phyloP scores from a whole-genome alignment of 1,284 basidiomycete species.

The Hortiboletus rubellus region DNA sequence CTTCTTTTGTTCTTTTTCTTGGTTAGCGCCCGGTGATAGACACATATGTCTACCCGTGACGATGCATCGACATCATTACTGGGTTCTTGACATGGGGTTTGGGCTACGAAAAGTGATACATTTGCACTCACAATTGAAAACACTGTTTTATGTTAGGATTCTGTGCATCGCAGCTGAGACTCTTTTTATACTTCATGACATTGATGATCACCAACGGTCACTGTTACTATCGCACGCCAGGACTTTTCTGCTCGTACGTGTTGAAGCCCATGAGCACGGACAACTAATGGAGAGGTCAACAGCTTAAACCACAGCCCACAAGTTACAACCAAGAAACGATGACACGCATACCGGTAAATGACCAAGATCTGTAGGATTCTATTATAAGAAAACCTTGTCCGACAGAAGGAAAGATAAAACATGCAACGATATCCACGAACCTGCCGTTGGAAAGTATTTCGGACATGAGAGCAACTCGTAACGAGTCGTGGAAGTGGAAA shows the following conservation, averaged over 20 bases:
- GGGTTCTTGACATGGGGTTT: not conserved
- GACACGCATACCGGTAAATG: conserved; percentile 12
- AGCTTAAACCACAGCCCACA: too few species aligned
- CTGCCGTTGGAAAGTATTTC: too few species aligned
- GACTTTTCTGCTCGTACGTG: conserved; percentile 48
- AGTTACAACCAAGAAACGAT: too few species aligned
- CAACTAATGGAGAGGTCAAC: conserved; percentile 27
- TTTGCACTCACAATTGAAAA: conserved; percentile 47
- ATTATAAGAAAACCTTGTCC: too few species aligned
- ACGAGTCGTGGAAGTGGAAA: too few species aligned
- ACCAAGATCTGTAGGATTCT: conserved; percentile 4
- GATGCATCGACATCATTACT: conserved; percentile 42
- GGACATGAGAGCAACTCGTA: too few species aligned
- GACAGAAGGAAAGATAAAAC: too few species aligned
- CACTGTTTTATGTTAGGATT: conserved; percentile 60
- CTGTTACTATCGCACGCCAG: conserved; percentile 64
- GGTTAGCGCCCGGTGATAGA: conserved; percentile 53
- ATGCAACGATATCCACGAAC: too few species aligned
- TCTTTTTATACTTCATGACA: conserved; percentile 53
- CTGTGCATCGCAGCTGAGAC: conserved; percentile 65
- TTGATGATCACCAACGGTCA: conserved; percentile 52
- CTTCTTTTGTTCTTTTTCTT: conserved; percentile 62
- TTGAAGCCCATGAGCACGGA: conserved; percentile 48
- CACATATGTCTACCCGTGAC: conserved; percentile 50
- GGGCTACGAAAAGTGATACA: not conserved